Percentiles rank a stretch among this genome's conserved stretches.
Conservation (phyloP, 331 rosid species). For the Rhamnella rubrinervis region DNA sequence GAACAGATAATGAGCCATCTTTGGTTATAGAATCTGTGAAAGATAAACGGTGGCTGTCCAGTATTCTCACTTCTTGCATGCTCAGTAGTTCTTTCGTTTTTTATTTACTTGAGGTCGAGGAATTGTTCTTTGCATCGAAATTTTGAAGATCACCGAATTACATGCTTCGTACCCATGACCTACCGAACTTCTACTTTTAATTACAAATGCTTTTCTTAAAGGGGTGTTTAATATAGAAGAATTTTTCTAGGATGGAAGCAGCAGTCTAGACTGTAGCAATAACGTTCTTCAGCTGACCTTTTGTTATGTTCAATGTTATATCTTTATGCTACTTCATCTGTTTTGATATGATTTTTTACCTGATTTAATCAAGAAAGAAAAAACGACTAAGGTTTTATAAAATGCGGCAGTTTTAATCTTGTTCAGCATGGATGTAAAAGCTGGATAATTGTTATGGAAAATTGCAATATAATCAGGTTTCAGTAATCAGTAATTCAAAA, state of each 20-base stretch:
- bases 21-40: not conserved
- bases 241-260: slow-evolving; percentile 1
- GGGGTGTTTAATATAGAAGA: not conserved
- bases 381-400: not conserved
- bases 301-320: not conserved
- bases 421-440: not conserved
- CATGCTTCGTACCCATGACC: not conserved
- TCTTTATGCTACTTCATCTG: not conserved
- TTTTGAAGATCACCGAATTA: not conserved
- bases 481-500: not conserved
- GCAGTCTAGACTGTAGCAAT: slow-evolving; percentile 15
- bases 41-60: not conserved
- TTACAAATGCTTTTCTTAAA: slow-evolving; percentile 1
- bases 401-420: not conserved
- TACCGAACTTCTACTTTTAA: too few relatives aligned
- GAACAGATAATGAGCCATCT: not conserved
- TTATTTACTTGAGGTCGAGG: not conserved
- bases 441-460: not conserved
- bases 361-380: not conserved
- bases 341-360: not conserved
- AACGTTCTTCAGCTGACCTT: not conserved
- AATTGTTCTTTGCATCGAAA: slow-evolving; percentile 8
- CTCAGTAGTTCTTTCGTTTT: slow-evolving; percentile 4
- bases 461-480: not conserved
- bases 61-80: not conserved